Evolutionary conservation across 305 asterid species (phyloP).

Genomic region (Fraxinus nigra): DNA sequence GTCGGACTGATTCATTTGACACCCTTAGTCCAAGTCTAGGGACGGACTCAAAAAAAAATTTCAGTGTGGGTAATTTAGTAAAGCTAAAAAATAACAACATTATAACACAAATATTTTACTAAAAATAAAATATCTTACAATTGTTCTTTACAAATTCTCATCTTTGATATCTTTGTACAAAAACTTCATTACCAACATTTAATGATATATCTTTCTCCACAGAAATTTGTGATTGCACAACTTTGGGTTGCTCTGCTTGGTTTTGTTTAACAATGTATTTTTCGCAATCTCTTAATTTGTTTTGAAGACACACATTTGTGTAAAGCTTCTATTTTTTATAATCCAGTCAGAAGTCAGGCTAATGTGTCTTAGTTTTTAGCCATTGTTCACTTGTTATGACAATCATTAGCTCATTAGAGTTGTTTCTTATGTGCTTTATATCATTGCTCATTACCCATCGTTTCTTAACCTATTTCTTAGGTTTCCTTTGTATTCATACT

Average conservation of each 20-base stretch:
- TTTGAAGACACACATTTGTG: background rate
- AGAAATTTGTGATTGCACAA: background rate
- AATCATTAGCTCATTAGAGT: background rate
- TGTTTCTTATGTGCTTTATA: background rate
- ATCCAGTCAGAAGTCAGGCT: background rate
- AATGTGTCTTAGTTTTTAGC: background rate
- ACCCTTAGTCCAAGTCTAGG: no score
- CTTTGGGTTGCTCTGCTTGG: background rate
- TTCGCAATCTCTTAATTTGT: background rate
- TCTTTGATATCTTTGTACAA: background rate
- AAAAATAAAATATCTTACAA: background rate
- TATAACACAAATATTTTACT: no score
- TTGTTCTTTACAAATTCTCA: no score
- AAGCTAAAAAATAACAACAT: no score
- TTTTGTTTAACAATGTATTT: background rate
- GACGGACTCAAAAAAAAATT: no score
- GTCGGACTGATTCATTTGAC: no score
- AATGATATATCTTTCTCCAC: background rate
- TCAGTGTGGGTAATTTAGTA: no score
- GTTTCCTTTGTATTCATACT: background rate
- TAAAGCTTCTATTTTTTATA: background rate
- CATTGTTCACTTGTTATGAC: background rate
- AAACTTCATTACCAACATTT: background rate
- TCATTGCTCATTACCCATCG: background rate
- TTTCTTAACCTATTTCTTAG: background rate